These are phyloP conservation scores for Dothistroma septosporum DNA, from an alignment of 2,329 filamentous ascomycete species.

Conservation along the genomic window DNA sequence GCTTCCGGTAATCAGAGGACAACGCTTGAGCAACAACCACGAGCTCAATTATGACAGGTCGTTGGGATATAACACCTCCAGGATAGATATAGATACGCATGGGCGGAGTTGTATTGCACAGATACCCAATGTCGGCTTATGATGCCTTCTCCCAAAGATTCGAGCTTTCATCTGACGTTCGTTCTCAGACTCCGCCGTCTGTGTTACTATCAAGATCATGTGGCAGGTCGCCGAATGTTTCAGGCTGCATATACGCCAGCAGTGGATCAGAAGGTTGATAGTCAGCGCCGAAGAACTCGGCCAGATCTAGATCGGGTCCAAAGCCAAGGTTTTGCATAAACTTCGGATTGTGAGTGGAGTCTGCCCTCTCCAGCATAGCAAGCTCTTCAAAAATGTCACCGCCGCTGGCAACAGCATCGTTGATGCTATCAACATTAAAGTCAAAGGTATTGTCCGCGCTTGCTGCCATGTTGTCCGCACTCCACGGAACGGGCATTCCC, in stretches of 20 bases:
- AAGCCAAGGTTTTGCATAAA: constrained; percentile 67
- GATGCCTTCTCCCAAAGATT: not conserved
- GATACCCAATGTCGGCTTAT: constrained; percentile 11
- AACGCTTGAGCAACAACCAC: constrained; percentile 13
- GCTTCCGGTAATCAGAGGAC: not conserved
- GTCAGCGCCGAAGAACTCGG: constrained; percentile 46
- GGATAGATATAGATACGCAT: constrained; percentile 7
- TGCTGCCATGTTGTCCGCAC: not conserved
- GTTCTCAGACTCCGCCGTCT: constrained; percentile 14
- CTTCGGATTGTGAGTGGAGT: constrained; percentile 55
- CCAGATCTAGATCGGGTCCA: constrained; percentile 57
- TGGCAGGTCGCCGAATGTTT: constrained; percentile 8
- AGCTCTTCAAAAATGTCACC: constrained; percentile 54
- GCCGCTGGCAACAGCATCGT: not conserved
- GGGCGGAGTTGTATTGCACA: constrained; percentile 2
- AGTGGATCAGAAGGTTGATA: constrained; percentile 43
- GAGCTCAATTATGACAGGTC: constrained; percentile 20
- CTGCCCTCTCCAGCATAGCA: constrained; percentile 53
- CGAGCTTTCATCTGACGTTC: not conserved
- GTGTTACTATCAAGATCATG: not conserved
- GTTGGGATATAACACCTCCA: not conserved
- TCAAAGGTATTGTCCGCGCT: not conserved
- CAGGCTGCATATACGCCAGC: constrained; percentile 36
- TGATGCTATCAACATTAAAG: not conserved
- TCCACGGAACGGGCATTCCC: not conserved